A percentile compares a stretch with the other conserved stretches of the same genome.
Conservation (phyloP, 2,329 filamentous ascomycete genomes). For the Pseudophaeomoniella oleicola region DNA sequence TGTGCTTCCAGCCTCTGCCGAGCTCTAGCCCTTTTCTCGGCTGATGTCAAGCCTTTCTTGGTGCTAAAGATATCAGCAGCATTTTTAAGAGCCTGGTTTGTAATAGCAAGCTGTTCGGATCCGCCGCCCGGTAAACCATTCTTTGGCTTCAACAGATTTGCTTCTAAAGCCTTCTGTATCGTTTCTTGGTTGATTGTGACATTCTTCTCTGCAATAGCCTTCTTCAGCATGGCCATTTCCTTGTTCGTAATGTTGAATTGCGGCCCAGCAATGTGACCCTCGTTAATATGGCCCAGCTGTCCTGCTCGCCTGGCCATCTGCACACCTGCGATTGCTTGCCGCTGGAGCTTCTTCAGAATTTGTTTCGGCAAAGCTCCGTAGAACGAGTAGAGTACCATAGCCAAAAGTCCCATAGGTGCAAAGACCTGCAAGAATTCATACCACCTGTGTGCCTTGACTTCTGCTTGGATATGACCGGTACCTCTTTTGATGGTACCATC, state of each 20-base stretch:
- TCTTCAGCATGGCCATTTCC: neutral
- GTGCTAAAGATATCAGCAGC: neutral
- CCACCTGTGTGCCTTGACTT: constrained; percentile 17
- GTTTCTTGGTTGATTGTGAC: neutral
- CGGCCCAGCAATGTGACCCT: neutral
- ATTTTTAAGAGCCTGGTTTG: neutral
- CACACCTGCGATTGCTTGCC: neutral
- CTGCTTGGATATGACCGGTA: constrained; percentile 16
- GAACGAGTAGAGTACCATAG: constrained; percentile 16
- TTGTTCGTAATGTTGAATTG: neutral
- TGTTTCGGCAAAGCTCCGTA: constrained; percentile 16
- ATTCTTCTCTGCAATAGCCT: neutral
- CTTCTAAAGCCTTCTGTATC: neutral
- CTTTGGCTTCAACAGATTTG: neutral
- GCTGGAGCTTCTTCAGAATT: constrained; percentile 11
- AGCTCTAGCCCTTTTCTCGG: neutral
- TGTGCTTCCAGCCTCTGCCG: neutral
- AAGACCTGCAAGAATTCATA: constrained; percentile 19
- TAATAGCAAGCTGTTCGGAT: neutral
- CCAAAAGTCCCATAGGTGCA: constrained; percentile 17
- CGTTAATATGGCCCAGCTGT: neutral
- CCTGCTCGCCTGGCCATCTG: neutral
- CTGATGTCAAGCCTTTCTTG: neutral
- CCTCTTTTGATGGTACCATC: constrained; percentile 19
- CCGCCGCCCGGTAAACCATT: neutral